Evolutionary conservation across 2,329 filamentous ascomycete species (phyloP), one percentile per base, ranked within the genome.

Genomic region (Beauveria varroae): DNA sequence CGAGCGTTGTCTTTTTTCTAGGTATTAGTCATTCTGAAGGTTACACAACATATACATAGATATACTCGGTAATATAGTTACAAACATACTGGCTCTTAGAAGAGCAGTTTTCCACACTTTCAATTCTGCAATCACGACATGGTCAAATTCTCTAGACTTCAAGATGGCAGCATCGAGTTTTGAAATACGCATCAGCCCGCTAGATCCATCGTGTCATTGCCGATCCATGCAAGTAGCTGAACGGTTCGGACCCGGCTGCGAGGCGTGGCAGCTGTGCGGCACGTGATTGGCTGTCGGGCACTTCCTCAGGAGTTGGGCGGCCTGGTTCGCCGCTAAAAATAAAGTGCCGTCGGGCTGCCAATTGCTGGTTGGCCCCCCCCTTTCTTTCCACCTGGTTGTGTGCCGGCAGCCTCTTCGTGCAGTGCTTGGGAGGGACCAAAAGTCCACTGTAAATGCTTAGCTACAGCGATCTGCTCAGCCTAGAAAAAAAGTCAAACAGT

Each of bases 41-140:
- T 22, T 46, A 16, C 30, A 41, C 16, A 22, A 8, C 41, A 60
- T 26, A 54, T 14, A 37, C 34, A 37, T 37, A 12, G 30, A 37
- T n/a, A 60, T 9, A 60, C 58, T 55, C 49, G 43, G 14, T 60
- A 55, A 60, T 60, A 40, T 47, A 30, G 30, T 46, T n/a, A 28
- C 50, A 30, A 28, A 41, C 16, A 59, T 8, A 22, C 7, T 40
- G 14, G 47, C 26, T 53, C 49, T 3, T n/a, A 2, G 18, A 43
- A 60, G 40, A 28, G 44, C 46, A 28, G 20, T 24, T 24, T 9
- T 40, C 16, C n/a, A 26, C 14, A 26, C 16, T 24, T 5, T 22
- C 16, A 37, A n/a, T 16, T 53, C n/a, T 53, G 24, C 16, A 30
- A 18, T 30, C 20, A 28, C 43, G 37, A 41, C 37, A 20, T 43